Evolutionary conservation across 495 filamentous ascomycete species (phyloP), one percentile per base, ranked within the genome.

Genomic region (Tuber borchii): DNA sequence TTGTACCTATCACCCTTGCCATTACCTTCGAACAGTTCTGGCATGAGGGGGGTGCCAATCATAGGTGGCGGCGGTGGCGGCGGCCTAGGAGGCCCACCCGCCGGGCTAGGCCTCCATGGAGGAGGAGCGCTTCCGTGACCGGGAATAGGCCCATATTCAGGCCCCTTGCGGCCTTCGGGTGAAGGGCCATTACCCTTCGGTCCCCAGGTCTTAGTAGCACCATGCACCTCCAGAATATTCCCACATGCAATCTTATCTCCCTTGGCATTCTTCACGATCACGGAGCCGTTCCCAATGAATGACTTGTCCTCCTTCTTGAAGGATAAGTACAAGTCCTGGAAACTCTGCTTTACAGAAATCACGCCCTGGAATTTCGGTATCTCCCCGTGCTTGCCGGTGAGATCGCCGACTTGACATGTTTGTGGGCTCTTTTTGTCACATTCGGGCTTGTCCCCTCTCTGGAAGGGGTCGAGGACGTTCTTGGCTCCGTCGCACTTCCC

Each of bases 271-370:
- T 31, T 40, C 26, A 65, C 88, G 84, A 93, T 91, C 71, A 95
- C 82, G 69, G 90, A 92, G 70, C 89, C 87, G 85, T 93, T 91
- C 77, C 92, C 92, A 79, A 95, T 89, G 86, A 90, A 97, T 73
- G 90, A 84, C 39, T 84, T 86, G 31, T 85, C 83, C 37, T 87
- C 88, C 69, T 86, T 80, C 44, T 82, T 68, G 22, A 88, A 88
- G 19, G 91, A 90, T 9, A 90, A 82, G 85, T 90, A 97, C 42
- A 84, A 81, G 83, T 95, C 93, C 43, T 84, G 79, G 84, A 90
- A 95, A 44, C 84, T 86, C 56, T 65, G 56, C 56, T 65, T 65
- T 12, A 65, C 26, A 14, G 56, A 65, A 65, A 34, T 65, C 26
- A 65, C 56, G 14, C 56, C 56, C 14, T 31, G 26, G 40, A 68